phyloP scores from a whole-genome alignment of 2,329 filamentous ascomycete genomes.

The Epichloe baconii region DNA sequence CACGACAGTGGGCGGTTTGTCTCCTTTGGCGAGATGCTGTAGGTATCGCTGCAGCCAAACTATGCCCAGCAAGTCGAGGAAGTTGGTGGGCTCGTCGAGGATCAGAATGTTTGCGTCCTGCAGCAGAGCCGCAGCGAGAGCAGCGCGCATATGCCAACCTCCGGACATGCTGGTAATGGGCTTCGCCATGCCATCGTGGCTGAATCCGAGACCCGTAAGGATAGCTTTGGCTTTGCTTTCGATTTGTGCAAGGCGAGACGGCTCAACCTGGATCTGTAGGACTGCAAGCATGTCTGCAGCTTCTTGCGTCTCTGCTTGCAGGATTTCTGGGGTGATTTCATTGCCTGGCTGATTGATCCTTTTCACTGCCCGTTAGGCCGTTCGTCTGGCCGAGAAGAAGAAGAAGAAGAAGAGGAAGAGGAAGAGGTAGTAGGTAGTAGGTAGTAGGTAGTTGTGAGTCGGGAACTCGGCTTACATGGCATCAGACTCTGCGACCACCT shows the following conservation, averaged over 20 bases:
- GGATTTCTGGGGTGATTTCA: conserved; percentile 39
- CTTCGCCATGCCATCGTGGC: conserved; percentile 44
- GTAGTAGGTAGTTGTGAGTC: too few relatives aligned
- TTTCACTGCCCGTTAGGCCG: neutral
- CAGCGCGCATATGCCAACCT: conserved; percentile 60
- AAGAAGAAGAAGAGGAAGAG: neutral
- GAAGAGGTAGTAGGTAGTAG: too few relatives aligned
- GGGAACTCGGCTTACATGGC: conserved; percentile 29
- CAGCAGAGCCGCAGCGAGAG: conserved; percentile 52
- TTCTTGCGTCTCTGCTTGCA: conserved; percentile 54
- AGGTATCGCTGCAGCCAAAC: conserved; percentile 74
- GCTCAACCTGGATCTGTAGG: conserved; percentile 55
- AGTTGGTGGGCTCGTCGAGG: conserved; percentile 80
- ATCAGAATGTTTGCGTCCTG: conserved; percentile 67
- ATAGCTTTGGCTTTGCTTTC: conserved; percentile 54
- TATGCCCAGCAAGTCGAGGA: conserved; percentile 69
- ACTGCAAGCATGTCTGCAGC: conserved; percentile 57
- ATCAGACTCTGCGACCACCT: conserved; percentile 45
- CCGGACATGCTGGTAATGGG: conserved; percentile 57
- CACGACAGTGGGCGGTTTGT: conserved; percentile 51
- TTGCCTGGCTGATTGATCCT: conserved; percentile 38
- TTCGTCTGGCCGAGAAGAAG: neutral
- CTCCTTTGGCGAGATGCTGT: conserved; percentile 36
- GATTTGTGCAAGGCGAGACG: conserved; percentile 47
- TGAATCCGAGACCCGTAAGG: conserved; percentile 59